Evolutionary conservation across 1,284 basidiomycete genomes (phyloP).

Genomic region (Microstroma glucosiphilum): DNA sequence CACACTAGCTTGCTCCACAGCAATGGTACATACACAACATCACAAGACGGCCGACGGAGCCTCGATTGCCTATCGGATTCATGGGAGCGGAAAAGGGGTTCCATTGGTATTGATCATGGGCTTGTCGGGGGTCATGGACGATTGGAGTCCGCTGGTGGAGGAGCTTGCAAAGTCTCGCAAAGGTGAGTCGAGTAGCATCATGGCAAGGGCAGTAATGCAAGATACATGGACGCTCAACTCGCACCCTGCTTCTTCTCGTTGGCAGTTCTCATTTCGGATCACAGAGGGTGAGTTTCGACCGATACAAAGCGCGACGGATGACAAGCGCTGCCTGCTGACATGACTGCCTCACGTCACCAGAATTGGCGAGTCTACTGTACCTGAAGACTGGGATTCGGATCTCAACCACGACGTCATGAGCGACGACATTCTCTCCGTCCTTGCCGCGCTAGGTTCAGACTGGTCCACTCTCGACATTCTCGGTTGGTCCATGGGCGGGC

Average conservation of each 20-base stretch:
- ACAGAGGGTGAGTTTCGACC: slow-evolving; percentile 30
- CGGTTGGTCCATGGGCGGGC: slow-evolving; percentile 47
- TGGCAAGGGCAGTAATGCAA: too few relatives aligned
- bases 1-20: not conserved
- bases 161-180: slow-evolving; percentile 20
- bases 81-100: not conserved
- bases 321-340: too few relatives aligned
- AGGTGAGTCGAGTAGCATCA: not conserved
- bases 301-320: too few relatives aligned
- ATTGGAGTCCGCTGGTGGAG: slow-evolving; percentile 40
- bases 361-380: slow-evolving; percentile 27
- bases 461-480: slow-evolving; percentile 27
- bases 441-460: slow-evolving; percentile 18
- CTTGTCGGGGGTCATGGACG: slow-evolving; percentile 41
- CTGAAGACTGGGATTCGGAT: slow-evolving; percentile 28
- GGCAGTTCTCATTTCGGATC: slow-evolving; percentile 36
- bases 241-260: not conserved
- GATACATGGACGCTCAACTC: too few relatives aligned
- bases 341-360: too few relatives aligned
- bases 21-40: not conserved
- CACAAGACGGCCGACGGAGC: not conserved
- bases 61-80: not conserved
- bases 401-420: slow-evolving; percentile 37
- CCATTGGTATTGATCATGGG: slow-evolving; percentile 38
- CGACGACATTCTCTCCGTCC: slow-evolving; percentile 31